Evolutionary conservation across 352 stramenopile genomes (phyloP).

Genomic region (Phytophthora crassamura): DNA sequence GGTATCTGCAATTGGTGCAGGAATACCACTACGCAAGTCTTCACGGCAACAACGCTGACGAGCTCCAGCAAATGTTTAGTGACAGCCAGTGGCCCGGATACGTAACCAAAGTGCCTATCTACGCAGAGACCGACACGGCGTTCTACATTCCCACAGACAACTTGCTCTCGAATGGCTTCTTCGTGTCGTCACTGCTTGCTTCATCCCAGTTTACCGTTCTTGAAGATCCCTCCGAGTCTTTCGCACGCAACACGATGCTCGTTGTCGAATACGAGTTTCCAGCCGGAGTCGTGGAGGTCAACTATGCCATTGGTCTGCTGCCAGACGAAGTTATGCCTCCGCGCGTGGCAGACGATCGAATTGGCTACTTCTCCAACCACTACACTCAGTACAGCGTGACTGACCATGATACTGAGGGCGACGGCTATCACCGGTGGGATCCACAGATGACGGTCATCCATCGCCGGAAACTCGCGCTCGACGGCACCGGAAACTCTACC

Average conservation of each 20-base stretch:
- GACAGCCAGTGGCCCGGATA: slow-evolving; percentile 75
- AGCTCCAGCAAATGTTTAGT: slow-evolving; percentile 64
- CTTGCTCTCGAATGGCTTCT: slow-evolving; percentile 81
- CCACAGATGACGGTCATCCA: slow-evolving; percentile 73
- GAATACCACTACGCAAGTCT: slow-evolving; percentile 64
- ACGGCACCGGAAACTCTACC: slow-evolving; percentile 41
- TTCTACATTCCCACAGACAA: slow-evolving; percentile 57
- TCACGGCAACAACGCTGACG: slow-evolving; percentile 40
- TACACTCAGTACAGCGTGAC: slow-evolving; percentile 66
- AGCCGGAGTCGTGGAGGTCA: slow-evolving; percentile 59
- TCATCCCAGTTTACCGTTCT: slow-evolving; percentile 29
- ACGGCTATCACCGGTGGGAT: slow-evolving; percentile 65
- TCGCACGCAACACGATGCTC: slow-evolving; percentile 74
- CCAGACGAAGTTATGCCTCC: slow-evolving; percentile 62
- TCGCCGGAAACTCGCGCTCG: slow-evolving; percentile 62
- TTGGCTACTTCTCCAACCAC: slow-evolving; percentile 81
- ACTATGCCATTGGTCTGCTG: slow-evolving; percentile 77
- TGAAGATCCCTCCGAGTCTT: slow-evolving; percentile 53
- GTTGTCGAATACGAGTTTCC: slow-evolving; percentile 79
- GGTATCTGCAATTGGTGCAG: slow-evolving; percentile 56
- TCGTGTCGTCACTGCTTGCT: slow-evolving; percentile 58
- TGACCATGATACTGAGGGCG: slow-evolving; percentile 39
- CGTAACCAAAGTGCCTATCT: slow-evolving; percentile 58
- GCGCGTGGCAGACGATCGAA: slow-evolving; percentile 72
- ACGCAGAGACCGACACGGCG: slow-evolving; percentile 61